These are phyloP conservation scores for Russula foetens DNA, from an alignment of 768 basidiomycete species.

Conservation along the genomic window DNA sequence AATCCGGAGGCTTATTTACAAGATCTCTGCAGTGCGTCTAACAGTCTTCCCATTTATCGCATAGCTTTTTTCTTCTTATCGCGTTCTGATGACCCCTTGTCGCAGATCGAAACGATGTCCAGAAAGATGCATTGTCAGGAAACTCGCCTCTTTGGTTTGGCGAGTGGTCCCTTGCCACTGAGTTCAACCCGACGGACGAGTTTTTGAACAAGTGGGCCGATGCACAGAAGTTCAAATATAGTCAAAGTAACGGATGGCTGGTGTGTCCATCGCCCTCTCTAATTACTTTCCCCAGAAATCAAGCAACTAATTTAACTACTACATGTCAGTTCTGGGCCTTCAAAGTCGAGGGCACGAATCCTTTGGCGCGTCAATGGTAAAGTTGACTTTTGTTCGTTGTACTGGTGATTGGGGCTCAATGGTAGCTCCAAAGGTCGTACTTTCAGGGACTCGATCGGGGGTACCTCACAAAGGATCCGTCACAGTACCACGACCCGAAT, in stretches of 20 bases:
- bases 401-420: not conserved
- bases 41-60: no score
- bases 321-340: slow-evolving; percentile 56
- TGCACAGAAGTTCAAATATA: slow-evolving; percentile 62
- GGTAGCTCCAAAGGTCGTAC: slow-evolving; percentile 52
- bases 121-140: slow-evolving; percentile 36
- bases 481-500: slow-evolving; percentile 42
- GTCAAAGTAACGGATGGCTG: slow-evolving; percentile 56
- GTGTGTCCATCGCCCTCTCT: slow-evolving; percentile 31
- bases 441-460: slow-evolving; percentile 49
- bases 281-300: no score
- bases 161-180: slow-evolving; percentile 57
- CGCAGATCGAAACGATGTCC: slow-evolving; percentile 52
- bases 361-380: slow-evolving; percentile 56
- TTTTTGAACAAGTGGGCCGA: slow-evolving; percentile 67
- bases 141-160: slow-evolving; percentile 47
- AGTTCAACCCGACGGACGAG: slow-evolving; percentile 51
- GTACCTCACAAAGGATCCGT: slow-evolving; percentile 57
- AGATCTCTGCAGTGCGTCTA: slow-evolving; percentile 59
- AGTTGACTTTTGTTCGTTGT: slow-evolving; percentile 13
- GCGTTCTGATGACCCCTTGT: not conserved
- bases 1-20: slow-evolving; percentile 57
- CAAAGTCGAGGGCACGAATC: slow-evolving; percentile 52
- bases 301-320: no score
- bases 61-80: not conserved